Evolutionary conservation across 129 eudicot genomes (phyloP).

Genomic region (Smallanthus sonchifolius): DNA sequence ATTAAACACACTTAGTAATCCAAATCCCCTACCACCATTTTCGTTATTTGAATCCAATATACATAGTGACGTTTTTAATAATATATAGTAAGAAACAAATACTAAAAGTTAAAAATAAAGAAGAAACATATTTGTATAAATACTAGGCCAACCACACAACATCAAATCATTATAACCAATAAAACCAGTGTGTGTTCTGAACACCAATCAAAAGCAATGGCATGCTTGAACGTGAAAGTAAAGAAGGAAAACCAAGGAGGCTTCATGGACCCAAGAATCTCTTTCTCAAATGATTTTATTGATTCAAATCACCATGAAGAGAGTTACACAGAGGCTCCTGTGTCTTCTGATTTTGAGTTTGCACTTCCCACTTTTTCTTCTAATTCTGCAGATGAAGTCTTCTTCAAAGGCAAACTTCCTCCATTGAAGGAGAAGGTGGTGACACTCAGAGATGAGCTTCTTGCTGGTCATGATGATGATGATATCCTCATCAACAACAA

Average conservation of each 20-base stretch:
- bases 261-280: constrained; percentile 84
- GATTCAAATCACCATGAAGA: constrained; percentile 49
- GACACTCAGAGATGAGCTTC: constrained; percentile 84
- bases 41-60: too few species aligned
- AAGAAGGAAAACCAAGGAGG: constrained; percentile 58
- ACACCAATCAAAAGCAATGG: constrained; percentile 37
- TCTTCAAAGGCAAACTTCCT: constrained; percentile 51
- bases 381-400: constrained; percentile 75
- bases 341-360: constrained; percentile 85
- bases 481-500: constrained; percentile 22
- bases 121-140: constrained; percentile 24
- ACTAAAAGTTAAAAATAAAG: neutral
- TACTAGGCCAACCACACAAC: constrained; percentile 26
- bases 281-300: constrained; percentile 86
- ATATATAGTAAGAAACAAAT: neutral
- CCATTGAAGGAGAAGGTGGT: constrained; percentile 55
- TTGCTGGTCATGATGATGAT: constrained; percentile 43
- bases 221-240: constrained; percentile 71
- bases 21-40: too few species aligned
- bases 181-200: neutral
- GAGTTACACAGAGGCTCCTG: constrained; percentile 67
- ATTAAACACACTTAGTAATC: too few species aligned
- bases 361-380: constrained; percentile 41
- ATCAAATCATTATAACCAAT: constrained; percentile 1
- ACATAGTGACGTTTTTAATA: too few species aligned